phyloP scores from a whole-genome alignment of 306 rosid genomes.

The Vigna mungo region DNA sequence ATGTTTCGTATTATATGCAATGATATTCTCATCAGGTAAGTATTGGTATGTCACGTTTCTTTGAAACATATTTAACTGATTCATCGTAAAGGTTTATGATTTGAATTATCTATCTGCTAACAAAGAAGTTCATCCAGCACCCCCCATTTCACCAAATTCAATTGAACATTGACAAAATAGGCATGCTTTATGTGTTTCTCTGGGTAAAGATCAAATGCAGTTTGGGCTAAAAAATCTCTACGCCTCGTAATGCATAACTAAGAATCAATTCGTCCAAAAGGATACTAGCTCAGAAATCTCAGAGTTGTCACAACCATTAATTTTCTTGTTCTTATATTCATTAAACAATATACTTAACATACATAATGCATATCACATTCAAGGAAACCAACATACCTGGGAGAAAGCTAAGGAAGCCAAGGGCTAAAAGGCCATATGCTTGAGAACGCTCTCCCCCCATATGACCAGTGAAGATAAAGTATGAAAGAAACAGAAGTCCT shows the following conservation, averaged over 20 bases:
- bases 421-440: slow-evolving; percentile 87
- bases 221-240: not conserved
- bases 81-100: slow-evolving; percentile 13
- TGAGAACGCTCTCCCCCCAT: slow-evolving; percentile 94
- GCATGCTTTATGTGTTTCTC: slow-evolving; percentile 32
- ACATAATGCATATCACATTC: slow-evolving; percentile 22
- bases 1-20: too few relatives aligned
- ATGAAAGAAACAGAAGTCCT: slow-evolving; percentile 79
- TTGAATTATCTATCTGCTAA: slow-evolving; percentile 16
- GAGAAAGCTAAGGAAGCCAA: slow-evolving; percentile 89
- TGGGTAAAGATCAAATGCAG: slow-evolving; percentile 7
- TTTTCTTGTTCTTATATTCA: slow-evolving; percentile 8
- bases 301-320: slow-evolving; percentile 2
- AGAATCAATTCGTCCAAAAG: slow-evolving; percentile 27
- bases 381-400: slow-evolving; percentile 67
- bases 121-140: slow-evolving; percentile 16
- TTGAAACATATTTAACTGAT: slow-evolving; percentile 18
- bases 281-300: slow-evolving; percentile 8
- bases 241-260: slow-evolving; percentile 15
- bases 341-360: slow-evolving; percentile 14
- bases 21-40: not conserved
- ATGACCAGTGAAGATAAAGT: slow-evolving; percentile 86
- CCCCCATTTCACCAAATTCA: slow-evolving; percentile 25
- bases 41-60: slow-evolving; percentile 1
- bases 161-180: slow-evolving; percentile 17